These are phyloP conservation scores for Curvularia sp. DNA, from an alignment of 2,329 filamentous ascomycete species.

Conservation along the genomic window DNA sequence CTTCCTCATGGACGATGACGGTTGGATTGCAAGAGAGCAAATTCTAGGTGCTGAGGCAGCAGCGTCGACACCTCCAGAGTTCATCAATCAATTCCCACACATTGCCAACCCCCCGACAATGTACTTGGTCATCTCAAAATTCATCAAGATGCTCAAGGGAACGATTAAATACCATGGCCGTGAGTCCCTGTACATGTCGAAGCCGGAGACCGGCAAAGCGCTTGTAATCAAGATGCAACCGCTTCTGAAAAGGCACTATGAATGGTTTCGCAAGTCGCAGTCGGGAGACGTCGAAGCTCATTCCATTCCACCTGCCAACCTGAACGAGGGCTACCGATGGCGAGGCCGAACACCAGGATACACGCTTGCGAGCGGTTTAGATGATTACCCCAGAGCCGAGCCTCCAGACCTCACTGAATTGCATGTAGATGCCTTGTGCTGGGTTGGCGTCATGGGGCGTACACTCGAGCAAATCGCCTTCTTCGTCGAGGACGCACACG, in stretches of 20 bases:
- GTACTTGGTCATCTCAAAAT: slow-evolving; percentile 82
- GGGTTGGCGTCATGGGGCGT: slow-evolving; percentile 93
- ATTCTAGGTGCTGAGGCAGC: slow-evolving; percentile 88
- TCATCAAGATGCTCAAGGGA: slow-evolving; percentile 65
- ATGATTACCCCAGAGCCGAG: slow-evolving; percentile 91
- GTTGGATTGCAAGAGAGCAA: slow-evolving; percentile 95
- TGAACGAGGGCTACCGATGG: slow-evolving; percentile 89
- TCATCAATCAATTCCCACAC: slow-evolving; percentile 92
- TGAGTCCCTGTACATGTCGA: slow-evolving; percentile 61
- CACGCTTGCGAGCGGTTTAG: slow-evolving; percentile 85
- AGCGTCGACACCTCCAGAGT: slow-evolving; percentile 87
- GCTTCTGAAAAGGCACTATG: slow-evolving; percentile 84
- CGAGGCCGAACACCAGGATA: slow-evolving; percentile 82
- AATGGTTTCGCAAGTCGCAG: slow-evolving; percentile 93
- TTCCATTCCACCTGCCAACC: slow-evolving; percentile 33
- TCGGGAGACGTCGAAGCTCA: slow-evolving; percentile 66
- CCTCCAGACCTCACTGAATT: slow-evolving; percentile 92
- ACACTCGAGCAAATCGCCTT: slow-evolving; percentile 78
- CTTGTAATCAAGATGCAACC: slow-evolving; percentile 82
- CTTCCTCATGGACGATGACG: slow-evolving; percentile 90
- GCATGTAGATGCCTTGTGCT: slow-evolving; percentile 89
- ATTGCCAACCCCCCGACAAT: slow-evolving; percentile 96
- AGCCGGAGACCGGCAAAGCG: slow-evolving; percentile 68
- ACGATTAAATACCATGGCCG: slow-evolving; percentile 62
- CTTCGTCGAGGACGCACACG: slow-evolving; percentile 73